Evolutionary conservation across 768 basidiomycete genomes (phyloP).

Genomic region (Agaricus sinodeliciosus): DNA sequence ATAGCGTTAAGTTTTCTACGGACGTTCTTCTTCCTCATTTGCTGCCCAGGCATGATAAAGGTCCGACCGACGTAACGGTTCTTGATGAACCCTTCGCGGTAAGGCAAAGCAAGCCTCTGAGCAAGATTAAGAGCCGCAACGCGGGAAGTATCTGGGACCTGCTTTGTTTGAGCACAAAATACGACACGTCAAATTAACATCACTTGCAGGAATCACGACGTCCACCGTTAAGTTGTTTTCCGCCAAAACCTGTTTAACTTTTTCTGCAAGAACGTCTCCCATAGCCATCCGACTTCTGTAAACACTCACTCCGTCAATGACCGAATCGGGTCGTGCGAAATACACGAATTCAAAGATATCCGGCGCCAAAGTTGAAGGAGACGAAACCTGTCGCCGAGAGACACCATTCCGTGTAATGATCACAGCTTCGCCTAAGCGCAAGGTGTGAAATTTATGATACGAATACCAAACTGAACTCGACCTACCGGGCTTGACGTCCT

Average conservation of each 20-base stretch:
- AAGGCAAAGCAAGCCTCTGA: constrained; percentile 83
- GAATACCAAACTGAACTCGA: constrained; percentile 3
- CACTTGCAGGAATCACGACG: constrained; percentile 88
- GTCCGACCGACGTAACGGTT: constrained; percentile 98
- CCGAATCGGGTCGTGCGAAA: constrained; percentile 96
- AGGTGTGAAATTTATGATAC: not conserved
- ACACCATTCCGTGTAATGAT: constrained; percentile 86
- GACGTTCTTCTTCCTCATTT: constrained; percentile 92
- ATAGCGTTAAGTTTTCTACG: constrained; percentile 95
- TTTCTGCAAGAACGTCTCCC: constrained; percentile 91
- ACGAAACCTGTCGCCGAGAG: constrained; percentile 65
- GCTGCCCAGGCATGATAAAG: constrained; percentile 99
- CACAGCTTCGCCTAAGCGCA: constrained; percentile 74
- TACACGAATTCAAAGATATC: constrained; percentile 99
- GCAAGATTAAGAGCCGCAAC: constrained; percentile 95
- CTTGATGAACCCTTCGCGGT: constrained; percentile 97
- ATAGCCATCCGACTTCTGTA: constrained; percentile 99
- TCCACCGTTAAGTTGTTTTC: constrained; percentile 72
- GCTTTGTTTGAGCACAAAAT: not conserved
- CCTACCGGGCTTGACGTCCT: constrained; percentile 86
- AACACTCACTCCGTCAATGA: constrained; percentile 94
- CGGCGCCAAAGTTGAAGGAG: constrained; percentile 77
- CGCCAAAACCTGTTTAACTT: constrained; percentile 69
- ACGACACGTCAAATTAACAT: not conserved
- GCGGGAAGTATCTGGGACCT: constrained; percentile 95